Conservation (phyloP, 1,284 basidiomycete species). For the Malassezia slooffiae region DNA sequence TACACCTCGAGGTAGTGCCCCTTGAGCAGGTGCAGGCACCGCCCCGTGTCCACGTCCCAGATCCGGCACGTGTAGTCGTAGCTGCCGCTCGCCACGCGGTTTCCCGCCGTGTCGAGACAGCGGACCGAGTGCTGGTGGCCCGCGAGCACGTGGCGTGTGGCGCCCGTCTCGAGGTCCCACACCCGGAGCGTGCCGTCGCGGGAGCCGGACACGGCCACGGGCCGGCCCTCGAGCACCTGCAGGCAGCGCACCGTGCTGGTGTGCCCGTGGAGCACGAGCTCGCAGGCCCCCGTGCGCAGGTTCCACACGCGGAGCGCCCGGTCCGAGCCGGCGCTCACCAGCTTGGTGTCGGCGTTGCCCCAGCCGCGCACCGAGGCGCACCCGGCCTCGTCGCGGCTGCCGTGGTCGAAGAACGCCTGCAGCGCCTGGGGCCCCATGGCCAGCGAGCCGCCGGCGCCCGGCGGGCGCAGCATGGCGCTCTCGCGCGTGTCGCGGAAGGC, state of each 20-base stretch:
- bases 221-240: slow-evolving; percentile 72
- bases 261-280: slow-evolving; percentile 72
- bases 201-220: slow-evolving; percentile 79
- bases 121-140: slow-evolving; percentile 77
- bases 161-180: slow-evolving; percentile 80
- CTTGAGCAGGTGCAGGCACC: slow-evolving; percentile 70
- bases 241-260: slow-evolving; percentile 83
- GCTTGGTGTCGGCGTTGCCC: slow-evolving; percentile 59
- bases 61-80: slow-evolving; percentile 62
- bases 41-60: slow-evolving; percentile 47
- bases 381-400: slow-evolving; percentile 4
- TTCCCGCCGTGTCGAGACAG: slow-evolving; percentile 75
- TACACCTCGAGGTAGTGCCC: slow-evolving; percentile 91
- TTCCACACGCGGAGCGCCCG: slow-evolving; percentile 86
- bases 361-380: slow-evolving; percentile 53
- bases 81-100: slow-evolving; percentile 70
- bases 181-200: slow-evolving; percentile 66
- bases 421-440: no score
- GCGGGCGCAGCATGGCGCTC: not conserved
- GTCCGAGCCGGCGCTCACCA: slow-evolving; percentile 88
- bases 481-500: slow-evolving; percentile 1
- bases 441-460: not conserved
- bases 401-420: no score
- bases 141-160: slow-evolving; percentile 58
- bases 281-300: slow-evolving; percentile 66